Evolutionary conservation across 2,329 filamentous ascomycete genomes (phyloP).

Genomic region (Nakataea oryzae): DNA sequence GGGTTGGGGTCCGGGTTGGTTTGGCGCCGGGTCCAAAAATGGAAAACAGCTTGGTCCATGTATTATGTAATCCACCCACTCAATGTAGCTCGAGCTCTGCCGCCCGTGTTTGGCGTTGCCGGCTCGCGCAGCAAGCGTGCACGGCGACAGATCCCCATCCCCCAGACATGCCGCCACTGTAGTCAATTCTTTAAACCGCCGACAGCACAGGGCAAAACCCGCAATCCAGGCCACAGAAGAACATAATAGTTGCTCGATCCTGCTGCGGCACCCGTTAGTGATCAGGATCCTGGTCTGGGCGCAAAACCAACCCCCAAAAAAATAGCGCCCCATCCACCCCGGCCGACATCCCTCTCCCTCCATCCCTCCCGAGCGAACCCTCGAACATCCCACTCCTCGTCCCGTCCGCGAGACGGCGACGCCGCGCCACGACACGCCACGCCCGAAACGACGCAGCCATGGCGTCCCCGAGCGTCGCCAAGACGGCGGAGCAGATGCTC

Average conservation of each 20-base stretch:
- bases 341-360: too few relatives aligned
- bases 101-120: too few relatives aligned
- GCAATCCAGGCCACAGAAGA: too few relatives aligned
- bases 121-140: too few relatives aligned
- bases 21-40: background rate
- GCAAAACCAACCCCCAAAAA: background rate
- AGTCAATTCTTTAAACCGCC: background rate
- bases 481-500: conserved; percentile 37
- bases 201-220: too few relatives aligned
- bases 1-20: too few relatives aligned
- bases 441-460: too few relatives aligned
- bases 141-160: too few relatives aligned
- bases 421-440: background rate
- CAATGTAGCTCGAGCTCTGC: background rate
- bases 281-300: too few relatives aligned
- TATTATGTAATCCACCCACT: background rate
- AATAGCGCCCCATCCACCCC: too few relatives aligned
- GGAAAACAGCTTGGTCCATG: background rate
- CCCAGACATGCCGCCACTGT: too few relatives aligned
- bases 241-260: too few relatives aligned
- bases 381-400: background rate
- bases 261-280: background rate
- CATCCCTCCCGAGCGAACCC: background rate
- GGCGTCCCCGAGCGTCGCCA: conserved; percentile 1
- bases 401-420: background rate